Percentiles rank a stretch among this genome's conserved stretches.
These are phyloP conservation scores for Fusarium kyushuense DNA, from an alignment of 2,329 filamentous ascomycete genomes.

Conservation along the genomic window DNA sequence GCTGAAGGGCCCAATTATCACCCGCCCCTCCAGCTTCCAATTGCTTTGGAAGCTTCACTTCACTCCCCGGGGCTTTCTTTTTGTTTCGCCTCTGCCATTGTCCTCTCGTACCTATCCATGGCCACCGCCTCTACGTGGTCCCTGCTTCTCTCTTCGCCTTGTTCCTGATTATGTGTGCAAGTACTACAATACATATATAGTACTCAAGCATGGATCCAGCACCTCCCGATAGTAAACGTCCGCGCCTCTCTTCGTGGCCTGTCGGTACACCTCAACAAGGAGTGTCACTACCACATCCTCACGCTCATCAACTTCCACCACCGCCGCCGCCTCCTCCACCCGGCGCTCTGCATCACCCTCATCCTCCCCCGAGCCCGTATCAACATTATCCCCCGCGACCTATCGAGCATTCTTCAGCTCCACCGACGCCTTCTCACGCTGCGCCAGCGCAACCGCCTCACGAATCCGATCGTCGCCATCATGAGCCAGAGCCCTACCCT, in stretches of 20 bases:
- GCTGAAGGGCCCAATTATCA: constrained; percentile 50
- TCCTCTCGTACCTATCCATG: constrained; percentile 47
- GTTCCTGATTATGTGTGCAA: constrained; percentile 54
- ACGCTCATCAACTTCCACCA: constrained; percentile 50
- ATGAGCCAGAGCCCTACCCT: constrained; percentile 67
- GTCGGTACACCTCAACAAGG: constrained; percentile 61
- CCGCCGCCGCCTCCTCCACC: constrained; percentile 47
- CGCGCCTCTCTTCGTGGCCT: constrained; percentile 65
- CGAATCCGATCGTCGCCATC: constrained; percentile 66
- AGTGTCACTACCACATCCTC: constrained; percentile 59
- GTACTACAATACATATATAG: constrained; percentile 53
- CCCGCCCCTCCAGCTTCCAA: constrained; percentile 47
- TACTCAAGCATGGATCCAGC: constrained; percentile 69
- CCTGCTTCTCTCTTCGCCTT: constrained; percentile 53
- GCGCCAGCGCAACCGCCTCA: constrained; percentile 51
- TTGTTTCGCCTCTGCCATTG: constrained; percentile 48
- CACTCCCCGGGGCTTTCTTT: constrained; percentile 44
- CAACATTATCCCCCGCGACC: constrained; percentile 55
- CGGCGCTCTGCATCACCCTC: constrained; percentile 48
- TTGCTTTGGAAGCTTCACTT: constrained; percentile 48
- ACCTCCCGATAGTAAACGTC: constrained; percentile 70
- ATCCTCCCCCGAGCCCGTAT: constrained; percentile 54
- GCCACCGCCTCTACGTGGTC: constrained; percentile 54
- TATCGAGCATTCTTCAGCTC: constrained; percentile 50
- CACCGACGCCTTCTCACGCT: constrained; percentile 47